A percentile compares a stretch with the other conserved stretches of the same genome.
phyloP scores from a whole-genome alignment of 2,329 filamentous ascomycete genomes.

The Paraphoma chrysanthemicola region DNA sequence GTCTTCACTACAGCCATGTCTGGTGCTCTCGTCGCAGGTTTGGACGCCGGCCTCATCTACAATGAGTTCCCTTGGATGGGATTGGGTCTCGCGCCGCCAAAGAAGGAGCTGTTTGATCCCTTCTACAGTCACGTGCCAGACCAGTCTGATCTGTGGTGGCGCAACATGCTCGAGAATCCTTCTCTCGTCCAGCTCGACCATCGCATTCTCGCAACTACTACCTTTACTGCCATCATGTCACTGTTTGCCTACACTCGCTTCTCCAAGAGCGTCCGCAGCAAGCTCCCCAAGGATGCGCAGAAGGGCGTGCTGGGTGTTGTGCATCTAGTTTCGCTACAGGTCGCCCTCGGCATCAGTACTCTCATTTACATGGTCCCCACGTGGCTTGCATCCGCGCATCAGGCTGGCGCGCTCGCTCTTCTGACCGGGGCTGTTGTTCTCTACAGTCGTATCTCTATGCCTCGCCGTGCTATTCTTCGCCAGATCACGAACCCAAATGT shows the following conservation, averaged over 20 bases:
- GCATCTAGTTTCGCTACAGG: constrained; percentile 83
- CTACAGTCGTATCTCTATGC: constrained; percentile 61
- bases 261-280: constrained; percentile 66
- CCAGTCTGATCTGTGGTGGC: constrained; percentile 87
- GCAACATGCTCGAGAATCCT: constrained; percentile 97
- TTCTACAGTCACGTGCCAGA: constrained; percentile 86
- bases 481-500: constrained; percentile 35
- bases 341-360: constrained; percentile 85
- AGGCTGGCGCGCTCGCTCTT: constrained; percentile 86
- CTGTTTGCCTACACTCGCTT: constrained; percentile 83
- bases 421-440: constrained; percentile 83
- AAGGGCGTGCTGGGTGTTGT: constrained; percentile 81
- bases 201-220: constrained; percentile 87
- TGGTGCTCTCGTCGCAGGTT: constrained; percentile 88
- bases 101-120: constrained; percentile 79
- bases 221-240: constrained; percentile 79
- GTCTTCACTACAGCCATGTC: constrained; percentile 93
- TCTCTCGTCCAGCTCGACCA: constrained; percentile 95
- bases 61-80: constrained; percentile 99
- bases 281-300: constrained; percentile 65
- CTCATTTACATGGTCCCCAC: constrained; percentile 93
- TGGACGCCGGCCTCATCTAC: constrained; percentile 97
- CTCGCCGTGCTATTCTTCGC: constrained; percentile 38
- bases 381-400: constrained; percentile 86
- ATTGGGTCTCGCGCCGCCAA: constrained; percentile 78